Evolutionary conservation across 768 basidiomycete genomes (phyloP).

Genomic region (Lactarius quietus): DNA sequence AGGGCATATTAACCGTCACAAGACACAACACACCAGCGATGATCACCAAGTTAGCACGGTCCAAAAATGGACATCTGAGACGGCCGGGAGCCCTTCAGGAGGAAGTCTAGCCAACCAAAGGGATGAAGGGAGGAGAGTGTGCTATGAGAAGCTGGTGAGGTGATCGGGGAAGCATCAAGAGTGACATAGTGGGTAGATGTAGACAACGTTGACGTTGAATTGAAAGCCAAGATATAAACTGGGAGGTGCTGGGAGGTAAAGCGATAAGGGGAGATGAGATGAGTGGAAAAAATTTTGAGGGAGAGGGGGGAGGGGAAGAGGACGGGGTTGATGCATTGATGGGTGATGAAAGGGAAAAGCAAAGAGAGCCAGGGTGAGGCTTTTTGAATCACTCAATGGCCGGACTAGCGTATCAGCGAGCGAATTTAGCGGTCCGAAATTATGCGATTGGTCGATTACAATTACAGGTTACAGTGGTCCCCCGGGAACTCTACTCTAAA

Average conservation of each 20-base stretch:
- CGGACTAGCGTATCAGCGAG: slow-evolving; percentile 5
- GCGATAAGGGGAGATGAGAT: background rate
- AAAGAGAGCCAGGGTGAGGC: background rate
- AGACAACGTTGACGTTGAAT: background rate
- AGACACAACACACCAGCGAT: background rate
- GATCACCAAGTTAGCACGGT: background rate
- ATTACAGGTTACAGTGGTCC: background rate
- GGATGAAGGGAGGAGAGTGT: background rate
- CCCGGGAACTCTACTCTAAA: slow-evolving; percentile 28
- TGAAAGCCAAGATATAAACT: background rate
- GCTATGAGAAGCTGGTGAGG: background rate
- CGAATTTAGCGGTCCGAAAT: slow-evolving; percentile 26
- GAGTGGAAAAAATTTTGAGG: background rate
- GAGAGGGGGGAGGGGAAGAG: background rate
- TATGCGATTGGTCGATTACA: slow-evolving; percentile 22
- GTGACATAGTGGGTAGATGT: background rate
- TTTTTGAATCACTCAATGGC: slow-evolving; percentile 1
- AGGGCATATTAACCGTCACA: background rate
- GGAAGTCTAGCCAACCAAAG: background rate
- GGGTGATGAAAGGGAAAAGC: background rate
- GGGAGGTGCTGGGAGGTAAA: background rate
- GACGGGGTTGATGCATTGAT: too few relatives aligned
- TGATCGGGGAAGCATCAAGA: background rate
- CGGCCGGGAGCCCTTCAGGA: background rate
- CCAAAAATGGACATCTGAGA: background rate